Percentiles rank a stretch among this genome's conserved stretches.
Evolutionary conservation across 306 rosid genomes (phyloP).

Genomic region (Cercis canadensis): DNA sequence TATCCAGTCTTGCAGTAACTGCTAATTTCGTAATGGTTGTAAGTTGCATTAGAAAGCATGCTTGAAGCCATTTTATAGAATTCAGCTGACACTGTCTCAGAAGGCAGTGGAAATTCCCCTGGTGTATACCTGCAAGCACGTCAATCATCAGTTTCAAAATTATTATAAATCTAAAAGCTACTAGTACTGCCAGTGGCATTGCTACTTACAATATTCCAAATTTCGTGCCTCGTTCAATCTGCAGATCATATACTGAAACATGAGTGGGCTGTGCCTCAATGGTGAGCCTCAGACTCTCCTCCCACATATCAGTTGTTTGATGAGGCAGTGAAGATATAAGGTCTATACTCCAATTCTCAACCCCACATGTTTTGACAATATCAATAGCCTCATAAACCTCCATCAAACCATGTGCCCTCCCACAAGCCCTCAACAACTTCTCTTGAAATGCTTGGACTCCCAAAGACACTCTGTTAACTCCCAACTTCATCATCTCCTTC

Average conservation of each 20-base stretch:
- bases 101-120: constrained; percentile 91
- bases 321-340: constrained; percentile 90
- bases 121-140: constrained; percentile 70
- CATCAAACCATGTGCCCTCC: constrained; percentile 81
- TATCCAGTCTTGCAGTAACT: constrained; percentile 85
- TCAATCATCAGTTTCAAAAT: constrained; percentile 36
- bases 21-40: constrained; percentile 88
- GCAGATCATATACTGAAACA: constrained; percentile 90
- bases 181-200: background rate
- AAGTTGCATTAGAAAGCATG: constrained; percentile 63
- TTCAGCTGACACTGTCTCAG: constrained; percentile 77
- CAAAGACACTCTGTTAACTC: constrained; percentile 87
- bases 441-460: constrained; percentile 97
- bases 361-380: constrained; percentile 69
- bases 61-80: constrained; percentile 85
- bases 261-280: constrained; percentile 74
- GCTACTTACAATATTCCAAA: constrained; percentile 77
- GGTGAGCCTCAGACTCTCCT: constrained; percentile 76
- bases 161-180: constrained; percentile 22
- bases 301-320: constrained; percentile 85
- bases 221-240: constrained; percentile 87
- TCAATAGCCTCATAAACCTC: constrained; percentile 84
- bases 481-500: constrained; percentile 62
- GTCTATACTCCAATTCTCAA: constrained; percentile 91
- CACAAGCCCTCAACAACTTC: constrained; percentile 76